phyloP scores from a whole-genome alignment of 2,329 filamentous ascomycete species.

The Decorospora gaudefroyi region DNA sequence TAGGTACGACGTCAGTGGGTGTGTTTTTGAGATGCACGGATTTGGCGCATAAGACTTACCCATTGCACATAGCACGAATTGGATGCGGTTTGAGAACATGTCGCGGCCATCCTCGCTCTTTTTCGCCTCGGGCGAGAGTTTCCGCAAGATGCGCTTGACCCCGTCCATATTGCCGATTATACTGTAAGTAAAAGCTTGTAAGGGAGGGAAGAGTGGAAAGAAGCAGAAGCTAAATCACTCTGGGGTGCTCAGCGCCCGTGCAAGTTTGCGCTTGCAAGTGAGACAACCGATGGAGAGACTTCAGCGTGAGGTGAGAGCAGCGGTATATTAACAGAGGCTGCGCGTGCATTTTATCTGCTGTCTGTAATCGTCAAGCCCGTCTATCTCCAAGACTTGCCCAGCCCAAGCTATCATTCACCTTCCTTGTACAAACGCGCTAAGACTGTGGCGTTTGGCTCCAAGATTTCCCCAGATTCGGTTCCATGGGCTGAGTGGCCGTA shows the following conservation, averaged over 20 bases:
- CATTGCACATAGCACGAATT: slow-evolving; percentile 22
- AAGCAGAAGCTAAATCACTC: too few species aligned
- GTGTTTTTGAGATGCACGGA: too few species aligned
- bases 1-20: too few species aligned
- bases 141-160: slow-evolving; percentile 1
- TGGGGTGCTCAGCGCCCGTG: too few species aligned
- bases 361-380: too few species aligned
- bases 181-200: not conserved
- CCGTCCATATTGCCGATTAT: slow-evolving; percentile 2
- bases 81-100: slow-evolving; percentile 17
- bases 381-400: slow-evolving; percentile 4
- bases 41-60: too few species aligned
- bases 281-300: too few species aligned
- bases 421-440: slow-evolving; percentile 7
- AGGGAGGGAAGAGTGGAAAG: too few species aligned
- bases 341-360: too few species aligned
- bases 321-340: too few species aligned
- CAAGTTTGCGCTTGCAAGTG: too few species aligned
- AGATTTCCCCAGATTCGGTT: slow-evolving; percentile 4
- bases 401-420: slow-evolving; percentile 6
- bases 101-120: slow-evolving; percentile 25
- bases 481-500: slow-evolving; percentile 2
- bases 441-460: slow-evolving; percentile 3
- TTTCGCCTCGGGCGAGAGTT: slow-evolving; percentile 6
- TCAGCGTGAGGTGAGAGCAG: too few species aligned